Evolutionary conservation across 139 green algal species (phyloP).

Genomic region (Pleodorina starrii): DNA sequence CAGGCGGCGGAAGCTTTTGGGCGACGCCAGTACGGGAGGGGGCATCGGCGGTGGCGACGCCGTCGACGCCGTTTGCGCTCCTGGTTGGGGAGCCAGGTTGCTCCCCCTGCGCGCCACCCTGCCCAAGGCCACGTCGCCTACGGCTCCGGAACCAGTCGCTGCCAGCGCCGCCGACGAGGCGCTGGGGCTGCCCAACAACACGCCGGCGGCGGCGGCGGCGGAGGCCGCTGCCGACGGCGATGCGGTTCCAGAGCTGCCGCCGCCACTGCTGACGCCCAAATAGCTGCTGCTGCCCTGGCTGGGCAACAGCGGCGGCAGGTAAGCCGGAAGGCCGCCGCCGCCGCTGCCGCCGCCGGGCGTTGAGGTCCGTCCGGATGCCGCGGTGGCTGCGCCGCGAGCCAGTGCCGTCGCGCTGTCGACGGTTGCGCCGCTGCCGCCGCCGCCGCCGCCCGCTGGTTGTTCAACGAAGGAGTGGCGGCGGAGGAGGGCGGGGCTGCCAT

Average conservation of each 20-base stretch:
- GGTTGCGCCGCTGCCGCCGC: background rate
- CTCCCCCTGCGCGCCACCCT: background rate
- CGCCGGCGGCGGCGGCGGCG: background rate
- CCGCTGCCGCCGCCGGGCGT: background rate
- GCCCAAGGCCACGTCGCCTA: background rate
- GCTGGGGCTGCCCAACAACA: background rate
- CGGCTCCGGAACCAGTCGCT: background rate
- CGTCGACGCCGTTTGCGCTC: background rate
- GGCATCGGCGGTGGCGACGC: background rate
- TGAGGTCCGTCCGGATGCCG: background rate
- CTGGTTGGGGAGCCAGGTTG: constrained; percentile 13
- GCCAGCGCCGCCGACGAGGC: background rate
- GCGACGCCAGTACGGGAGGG: background rate
- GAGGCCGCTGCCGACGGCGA: background rate
- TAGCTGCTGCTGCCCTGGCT: background rate
- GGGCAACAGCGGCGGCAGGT: constrained; percentile 30
- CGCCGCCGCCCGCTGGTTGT: background rate
- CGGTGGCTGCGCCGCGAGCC: background rate
- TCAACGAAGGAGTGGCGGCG: constrained; percentile 36
- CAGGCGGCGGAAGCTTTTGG: background rate
- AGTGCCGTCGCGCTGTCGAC: background rate
- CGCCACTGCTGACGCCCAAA: background rate
- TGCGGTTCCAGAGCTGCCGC: background rate
- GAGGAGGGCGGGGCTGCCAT: background rate
- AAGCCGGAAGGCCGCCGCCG: background rate